Percentiles rank a stretch among this genome's conserved stretches.
Evolutionary conservation across 192 early-diverging fungal genomes (phyloP).

Genomic region (Umbelopsis vinacea): DNA sequence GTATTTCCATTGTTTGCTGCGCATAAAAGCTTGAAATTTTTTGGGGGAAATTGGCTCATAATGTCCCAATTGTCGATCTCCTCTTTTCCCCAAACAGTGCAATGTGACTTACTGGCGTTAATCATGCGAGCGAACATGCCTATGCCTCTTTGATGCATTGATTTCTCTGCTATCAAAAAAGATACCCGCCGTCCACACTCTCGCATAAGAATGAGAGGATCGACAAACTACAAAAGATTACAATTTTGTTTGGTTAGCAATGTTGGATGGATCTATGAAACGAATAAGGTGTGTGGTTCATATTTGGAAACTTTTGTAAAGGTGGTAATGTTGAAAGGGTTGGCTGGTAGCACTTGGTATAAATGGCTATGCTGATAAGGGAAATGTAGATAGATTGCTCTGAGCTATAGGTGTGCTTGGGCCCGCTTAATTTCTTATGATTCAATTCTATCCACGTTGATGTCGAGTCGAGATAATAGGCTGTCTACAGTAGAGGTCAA

Average conservation of each 20-base stretch:
- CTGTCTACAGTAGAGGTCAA: background rate
- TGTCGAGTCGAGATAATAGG: too few relatives aligned
- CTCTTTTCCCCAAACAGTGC: background rate
- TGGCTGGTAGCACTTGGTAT: too few relatives aligned
- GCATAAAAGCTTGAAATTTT: background rate
- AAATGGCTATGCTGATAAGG: background rate
- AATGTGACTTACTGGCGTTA: slow-evolving; percentile 71
- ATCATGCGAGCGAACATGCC: slow-evolving; percentile 81
- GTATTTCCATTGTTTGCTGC: background rate
- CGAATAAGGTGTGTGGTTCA: background rate
- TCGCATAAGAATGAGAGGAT: slow-evolving; percentile 86
- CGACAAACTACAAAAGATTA: slow-evolving; percentile 78
- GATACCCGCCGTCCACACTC: slow-evolving; percentile 79
- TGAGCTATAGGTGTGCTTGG: too few relatives aligned
- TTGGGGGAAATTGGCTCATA: background rate
- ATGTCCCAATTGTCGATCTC: background rate
- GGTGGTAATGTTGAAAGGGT: background rate
- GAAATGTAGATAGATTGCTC: background rate
- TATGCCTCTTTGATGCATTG: slow-evolving; percentile 85
- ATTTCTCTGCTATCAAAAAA: slow-evolving; percentile 84
- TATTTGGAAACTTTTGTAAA: background rate
- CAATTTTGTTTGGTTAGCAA: background rate
- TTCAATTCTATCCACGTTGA: too few relatives aligned
- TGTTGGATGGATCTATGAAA: too few relatives aligned
- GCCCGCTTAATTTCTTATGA: too few relatives aligned